A percentile compares a stretch with the other conserved stretches of the same genome.
Conservation (phyloP, 192 early-diverging fungal species). For the Coemansia sp. region DNA sequence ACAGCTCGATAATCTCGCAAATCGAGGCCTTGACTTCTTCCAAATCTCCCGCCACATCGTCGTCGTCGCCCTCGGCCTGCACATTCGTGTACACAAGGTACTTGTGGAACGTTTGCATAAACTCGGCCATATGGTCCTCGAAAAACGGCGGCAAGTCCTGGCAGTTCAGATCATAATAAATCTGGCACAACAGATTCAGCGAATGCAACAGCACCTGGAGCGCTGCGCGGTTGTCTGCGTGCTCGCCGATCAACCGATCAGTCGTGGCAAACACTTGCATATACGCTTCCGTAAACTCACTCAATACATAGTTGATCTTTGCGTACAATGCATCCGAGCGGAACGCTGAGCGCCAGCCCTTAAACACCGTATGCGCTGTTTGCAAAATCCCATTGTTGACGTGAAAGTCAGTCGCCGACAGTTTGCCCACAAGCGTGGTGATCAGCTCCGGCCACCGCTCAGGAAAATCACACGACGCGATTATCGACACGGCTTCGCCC, state of each 20-base stretch:
- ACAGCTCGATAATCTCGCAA: constrained; percentile 89
- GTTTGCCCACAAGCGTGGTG: constrained; percentile 70
- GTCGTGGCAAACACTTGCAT: constrained; percentile 81
- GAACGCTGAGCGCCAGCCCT: constrained; percentile 85
- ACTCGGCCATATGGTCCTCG: constrained; percentile 83
- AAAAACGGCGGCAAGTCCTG: constrained; percentile 98
- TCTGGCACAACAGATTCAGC: constrained; percentile 77
- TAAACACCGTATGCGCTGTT: constrained; percentile 95
- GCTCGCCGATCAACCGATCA: constrained; percentile 72
- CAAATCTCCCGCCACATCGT: constrained; percentile 79
- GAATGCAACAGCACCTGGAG: constrained; percentile 73
- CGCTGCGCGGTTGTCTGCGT: constrained; percentile 61
- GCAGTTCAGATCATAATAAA: constrained; percentile 93
- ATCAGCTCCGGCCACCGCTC: constrained; percentile 82
- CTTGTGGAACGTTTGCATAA: constrained; percentile 83
- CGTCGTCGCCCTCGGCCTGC: constrained; percentile 66
- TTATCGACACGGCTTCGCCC: constrained; percentile 89
- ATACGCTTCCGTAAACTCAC: constrained; percentile 80
- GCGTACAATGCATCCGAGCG: constrained; percentile 75
- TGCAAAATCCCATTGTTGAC: constrained; percentile 91
- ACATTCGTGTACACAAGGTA: constrained; percentile 84
- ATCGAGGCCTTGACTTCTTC: constrained; percentile 92
- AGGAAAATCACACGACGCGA: constrained; percentile 93
- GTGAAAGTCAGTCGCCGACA: constrained; percentile 74
- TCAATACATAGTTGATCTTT: constrained; percentile 91